Conservation (phyloP, 495 filamentous ascomycete species). For the Aspergillus haitiensis region DNA sequence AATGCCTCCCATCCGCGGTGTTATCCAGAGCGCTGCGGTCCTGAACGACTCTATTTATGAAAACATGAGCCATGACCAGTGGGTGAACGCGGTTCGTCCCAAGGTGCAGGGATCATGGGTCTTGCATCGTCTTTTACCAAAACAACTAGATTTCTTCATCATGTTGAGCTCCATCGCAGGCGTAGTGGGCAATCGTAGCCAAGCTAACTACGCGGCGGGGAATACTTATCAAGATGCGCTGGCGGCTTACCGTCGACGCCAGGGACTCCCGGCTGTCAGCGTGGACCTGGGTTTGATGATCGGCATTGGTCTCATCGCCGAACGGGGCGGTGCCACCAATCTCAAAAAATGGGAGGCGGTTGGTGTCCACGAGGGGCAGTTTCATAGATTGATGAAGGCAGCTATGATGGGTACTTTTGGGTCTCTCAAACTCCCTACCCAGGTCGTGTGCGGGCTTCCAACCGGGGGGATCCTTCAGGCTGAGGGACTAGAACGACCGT, state of each 20-base stretch:
- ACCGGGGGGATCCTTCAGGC: slow-evolving; percentile 3
- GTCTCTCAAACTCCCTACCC: not conserved
- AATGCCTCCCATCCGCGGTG: slow-evolving; percentile 6
- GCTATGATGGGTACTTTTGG: not conserved
- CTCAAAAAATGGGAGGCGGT: slow-evolving; percentile 1
- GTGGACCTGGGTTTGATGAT: slow-evolving; percentile 37
- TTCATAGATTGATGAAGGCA: not conserved
- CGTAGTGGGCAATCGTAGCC: slow-evolving; percentile 31
- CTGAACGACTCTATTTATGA: not conserved
- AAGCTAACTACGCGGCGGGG: slow-evolving; percentile 41
- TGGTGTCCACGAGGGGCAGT: not conserved
- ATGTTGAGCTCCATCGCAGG: slow-evolving; percentile 24
- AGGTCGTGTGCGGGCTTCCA: not conserved
- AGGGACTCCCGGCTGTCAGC: slow-evolving; percentile 27
- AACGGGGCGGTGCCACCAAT: slow-evolving; percentile 8
- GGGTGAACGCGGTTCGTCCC: slow-evolving; percentile 30
- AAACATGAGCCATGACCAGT: slow-evolving; percentile 45
- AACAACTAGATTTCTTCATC: slow-evolving; percentile 46
- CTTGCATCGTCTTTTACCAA: slow-evolving; percentile 50
- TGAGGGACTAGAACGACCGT: not conserved
- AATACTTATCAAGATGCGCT: slow-evolving; percentile 38
- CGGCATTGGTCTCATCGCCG: slow-evolving; percentile 30
- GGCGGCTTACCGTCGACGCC: slow-evolving; percentile 25
- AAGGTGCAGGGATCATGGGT: slow-evolving; percentile 50
- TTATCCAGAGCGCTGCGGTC: slow-evolving; percentile 2